Evolutionary conservation across 179 eudicot species (phyloP), one percentile per base, ranked within the genome.

Genomic region (Sideroxylon spinosum): DNA sequence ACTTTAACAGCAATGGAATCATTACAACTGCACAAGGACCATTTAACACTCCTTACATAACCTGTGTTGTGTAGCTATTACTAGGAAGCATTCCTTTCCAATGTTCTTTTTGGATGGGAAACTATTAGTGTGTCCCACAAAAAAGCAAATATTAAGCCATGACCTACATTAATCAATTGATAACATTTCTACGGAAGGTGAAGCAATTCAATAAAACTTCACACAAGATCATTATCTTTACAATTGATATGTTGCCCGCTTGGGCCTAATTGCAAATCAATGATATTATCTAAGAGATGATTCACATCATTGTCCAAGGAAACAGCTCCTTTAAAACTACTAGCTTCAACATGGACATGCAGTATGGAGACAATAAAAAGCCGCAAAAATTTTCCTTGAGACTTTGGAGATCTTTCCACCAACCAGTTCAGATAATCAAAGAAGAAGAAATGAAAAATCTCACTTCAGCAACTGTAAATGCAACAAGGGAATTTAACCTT

Each of bases 401-500:
- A n/a, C n/a, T 65, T 50, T 53, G 75, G 46, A 70, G 59, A 20
- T 68, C 76, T 66, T 25, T 74, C 59, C 53, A 14, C 23, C 56
- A 29, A 55, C 48, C 26, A 46, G 76, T 37, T 1, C 44, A 37
- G 44, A 37, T 37, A 37, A 37, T 37, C 44, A 37, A 37, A 37
- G 19, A 37, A 1, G 44, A 37, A 37, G 44, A 37, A 37, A 37
- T 37, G 25, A 77, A 77, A 55, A 44, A 28, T 49, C 64, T 65
- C 73, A 28, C 19, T 44, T 65, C 64, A 56, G 20, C 14, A 66
- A 52, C 50, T 53, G 59, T 26, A 78, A 71, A 28, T 78, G 48
- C 70, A 56, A 37, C 2, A 65, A 71, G 71, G 37, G 69, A 76
- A 19, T 53, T 66, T 68, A 76, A 95, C 98, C 98, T 95, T 93